Base-by-base conservation (phyloP, 2,329 filamentous ascomycete genomes). In the Eutypa lata region DNA sequence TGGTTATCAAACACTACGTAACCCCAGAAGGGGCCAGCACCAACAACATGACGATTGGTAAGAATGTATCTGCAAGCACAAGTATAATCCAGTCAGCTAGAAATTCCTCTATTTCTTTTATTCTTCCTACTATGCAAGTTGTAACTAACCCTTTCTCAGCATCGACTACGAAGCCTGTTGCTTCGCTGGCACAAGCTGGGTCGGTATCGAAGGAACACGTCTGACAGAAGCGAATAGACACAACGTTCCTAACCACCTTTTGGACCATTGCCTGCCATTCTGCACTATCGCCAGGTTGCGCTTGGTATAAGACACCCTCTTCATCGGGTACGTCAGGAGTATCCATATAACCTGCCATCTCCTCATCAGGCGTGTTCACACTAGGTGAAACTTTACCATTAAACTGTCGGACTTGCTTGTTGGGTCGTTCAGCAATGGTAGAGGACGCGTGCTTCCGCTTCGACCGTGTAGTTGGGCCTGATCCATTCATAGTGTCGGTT, bases 1-100 rank as follows among this genome's bases (percentile, higher is more conserved):
- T 99, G 94, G 69, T 99, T 99, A 71, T 99, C 95, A 70, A 99
- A 99, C 61, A 99, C 92, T 69, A 90, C 92, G 74, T 96, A 97
- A 47, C 94, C 94, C 88, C 93, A 97, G 73, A 99, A 99, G 1
- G 94, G 94, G 1, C 94, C 94, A 1, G 94, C 83, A 59, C 94
- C 91, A 42, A 97, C 94, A 31, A 99, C 94, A 75, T 99, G 94
- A 54, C 90, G 83, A 70, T 94, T 94, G 11, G 90, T 94, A 70
- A 94, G 73, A 63, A 94, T 93, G 68, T 92, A 91, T 63, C 80
- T 81, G 57, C 46, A 18, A 35, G 31, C 8, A 8, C 38, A 18
- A 48, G 37, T 33, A 47, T 16, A 21, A 42, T 52, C 35, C 3
- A 35, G 37, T 35, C 1, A 14, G 16, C 19, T 22, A 52, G 52